A percentile compares a stretch with the other conserved stretches of the same genome.
Conservation (phyloP, 176 grass and related monocot species). For the Oryza glaberrima region DNA sequence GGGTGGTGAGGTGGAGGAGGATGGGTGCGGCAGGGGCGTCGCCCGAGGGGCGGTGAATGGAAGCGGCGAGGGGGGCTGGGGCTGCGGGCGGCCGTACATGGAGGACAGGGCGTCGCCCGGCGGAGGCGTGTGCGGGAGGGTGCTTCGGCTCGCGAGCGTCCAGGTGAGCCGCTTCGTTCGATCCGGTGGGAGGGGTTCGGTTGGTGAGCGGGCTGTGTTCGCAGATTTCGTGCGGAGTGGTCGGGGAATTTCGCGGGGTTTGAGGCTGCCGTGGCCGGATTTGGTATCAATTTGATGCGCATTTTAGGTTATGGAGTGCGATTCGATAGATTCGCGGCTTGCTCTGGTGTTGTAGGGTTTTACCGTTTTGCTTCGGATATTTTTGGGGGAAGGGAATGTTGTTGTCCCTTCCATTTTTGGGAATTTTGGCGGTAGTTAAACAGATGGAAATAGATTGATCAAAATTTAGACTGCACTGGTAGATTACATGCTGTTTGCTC, state of each 20-base stretch:
- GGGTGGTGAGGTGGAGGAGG: constrained; percentile 31
- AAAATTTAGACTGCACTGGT: not conserved
- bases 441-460: constrained; percentile 11
- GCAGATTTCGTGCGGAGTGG: constrained; percentile 35
- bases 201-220: not conserved
- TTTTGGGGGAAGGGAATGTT: not conserved
- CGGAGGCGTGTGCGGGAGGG: constrained; percentile 34
- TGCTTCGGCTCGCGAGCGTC: constrained; percentile 47
- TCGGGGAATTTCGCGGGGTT: not conserved
- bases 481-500: not conserved
- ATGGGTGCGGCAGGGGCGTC: constrained; percentile 22
- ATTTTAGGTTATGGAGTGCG: not conserved
- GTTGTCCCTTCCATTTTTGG: constrained; percentile 37
- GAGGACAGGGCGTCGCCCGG: constrained; percentile 38
- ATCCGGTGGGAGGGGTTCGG: constrained; percentile 27
- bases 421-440: not conserved
- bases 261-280: not conserved
- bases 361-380: constrained; percentile 6
- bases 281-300: not conserved
- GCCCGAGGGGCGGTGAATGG: constrained; percentile 54
- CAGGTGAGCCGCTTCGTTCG: constrained; percentile 54
- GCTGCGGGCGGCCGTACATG: constrained; percentile 42
- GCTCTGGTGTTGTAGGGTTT: constrained; percentile 36
- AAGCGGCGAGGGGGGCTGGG: constrained; percentile 35
- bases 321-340: constrained; percentile 19